These are phyloP conservation scores for Gracilaria caudata DNA, from an alignment of 23 red algal genomes.

Conservation along the genomic window DNA sequence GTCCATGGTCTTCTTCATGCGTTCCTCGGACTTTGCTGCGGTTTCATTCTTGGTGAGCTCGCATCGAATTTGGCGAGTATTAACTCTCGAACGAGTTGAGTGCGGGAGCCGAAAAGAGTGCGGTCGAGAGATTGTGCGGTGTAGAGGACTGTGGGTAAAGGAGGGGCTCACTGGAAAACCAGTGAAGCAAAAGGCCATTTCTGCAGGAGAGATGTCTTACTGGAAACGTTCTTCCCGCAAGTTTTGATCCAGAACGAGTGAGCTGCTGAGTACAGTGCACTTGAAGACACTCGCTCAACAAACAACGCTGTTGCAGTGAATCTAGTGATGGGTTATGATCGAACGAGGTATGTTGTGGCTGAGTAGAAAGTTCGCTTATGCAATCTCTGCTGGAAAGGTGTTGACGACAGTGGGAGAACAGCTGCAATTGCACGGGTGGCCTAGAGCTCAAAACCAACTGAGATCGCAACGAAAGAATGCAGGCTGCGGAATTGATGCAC, in stretches of 20 bases:
- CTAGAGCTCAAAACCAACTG: too few species aligned
- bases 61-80: slow-evolving; percentile 3
- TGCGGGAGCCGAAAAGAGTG: background rate
- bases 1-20: slow-evolving; percentile 95
- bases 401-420: too few species aligned
- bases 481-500: too few species aligned
- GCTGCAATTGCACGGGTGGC: too few species aligned
- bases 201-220: background rate
- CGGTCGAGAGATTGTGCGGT: background rate
- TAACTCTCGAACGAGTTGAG: background rate
- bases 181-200: slow-evolving; percentile 19
- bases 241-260: background rate
- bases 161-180: background rate
- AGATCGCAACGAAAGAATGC: too few species aligned
- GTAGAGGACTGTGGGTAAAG: background rate
- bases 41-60: slow-evolving; percentile 75
- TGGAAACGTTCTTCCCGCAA: background rate
- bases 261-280: too few species aligned
- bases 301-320: background rate
- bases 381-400: too few species aligned
- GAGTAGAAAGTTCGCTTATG: too few species aligned
- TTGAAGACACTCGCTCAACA: too few species aligned
- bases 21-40: slow-evolving; percentile 60
- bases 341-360: too few species aligned
- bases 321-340: too few species aligned